phyloP scores from a whole-genome alignment of 129 eudicot species.

The carrot (Daucus carota) region DNA sequence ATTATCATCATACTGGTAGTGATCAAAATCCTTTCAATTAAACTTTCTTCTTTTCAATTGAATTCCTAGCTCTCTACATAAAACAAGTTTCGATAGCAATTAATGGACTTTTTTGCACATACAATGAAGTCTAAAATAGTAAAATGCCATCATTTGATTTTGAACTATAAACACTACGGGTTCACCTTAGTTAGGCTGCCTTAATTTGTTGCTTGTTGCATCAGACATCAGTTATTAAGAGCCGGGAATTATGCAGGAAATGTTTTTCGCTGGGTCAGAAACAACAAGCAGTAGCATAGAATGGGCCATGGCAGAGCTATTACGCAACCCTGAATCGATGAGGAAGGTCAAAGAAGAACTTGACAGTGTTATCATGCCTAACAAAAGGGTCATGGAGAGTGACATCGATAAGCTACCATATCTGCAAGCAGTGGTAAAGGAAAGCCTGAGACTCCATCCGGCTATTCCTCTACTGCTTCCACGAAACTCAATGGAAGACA shows the following conservation, averaged over 20 bases:
- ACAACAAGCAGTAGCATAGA: conserved; percentile 15
- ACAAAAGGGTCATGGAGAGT: conserved; percentile 2
- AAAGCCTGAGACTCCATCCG: conserved; percentile 12
- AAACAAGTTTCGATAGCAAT: no score
- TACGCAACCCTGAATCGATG: conserved; percentile 2
- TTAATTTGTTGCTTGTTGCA: neutral
- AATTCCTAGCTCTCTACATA: neutral
- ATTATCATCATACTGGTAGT: conserved; percentile 37
- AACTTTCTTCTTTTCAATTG: neutral
- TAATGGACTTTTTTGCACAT: neutral
- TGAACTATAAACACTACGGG: no score
- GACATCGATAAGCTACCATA: conserved; percentile 8
- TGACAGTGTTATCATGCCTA: neutral
- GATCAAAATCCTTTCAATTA: neutral
- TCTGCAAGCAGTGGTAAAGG: conserved; percentile 19
- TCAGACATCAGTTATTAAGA: neutral
- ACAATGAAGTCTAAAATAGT: no score
- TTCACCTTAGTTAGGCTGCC: neutral
- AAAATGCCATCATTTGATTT: no score
- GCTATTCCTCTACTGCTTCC: conserved; percentile 8
- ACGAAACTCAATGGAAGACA: conserved; percentile 13
- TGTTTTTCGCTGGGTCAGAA: conserved; percentile 19
- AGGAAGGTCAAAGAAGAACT: conserved; percentile 9
- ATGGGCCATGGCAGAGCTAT: conserved; percentile 16
- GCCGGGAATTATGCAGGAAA: conserved; percentile 11